phyloP scores from a whole-genome alignment of 805 yeast species.

The Zygosaccharomyces pseudorouxii region DNA sequence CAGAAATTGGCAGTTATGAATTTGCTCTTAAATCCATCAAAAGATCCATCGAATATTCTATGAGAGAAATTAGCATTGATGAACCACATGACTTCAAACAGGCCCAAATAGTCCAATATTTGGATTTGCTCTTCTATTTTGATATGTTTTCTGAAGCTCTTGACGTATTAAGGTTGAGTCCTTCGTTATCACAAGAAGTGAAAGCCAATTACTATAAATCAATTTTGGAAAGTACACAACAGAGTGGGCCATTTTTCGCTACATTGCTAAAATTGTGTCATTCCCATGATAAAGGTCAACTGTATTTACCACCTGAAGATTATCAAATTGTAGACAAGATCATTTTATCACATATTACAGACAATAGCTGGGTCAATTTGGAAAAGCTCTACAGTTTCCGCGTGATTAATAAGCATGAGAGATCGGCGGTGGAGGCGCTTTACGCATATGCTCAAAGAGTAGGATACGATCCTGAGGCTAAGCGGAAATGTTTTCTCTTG shows the following conservation, averaged over 20 bases:
- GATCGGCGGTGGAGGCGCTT: slow-evolving; percentile 31
- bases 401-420: slow-evolving; percentile 25
- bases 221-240: slow-evolving; percentile 16
- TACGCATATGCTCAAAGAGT: slow-evolving; percentile 19
- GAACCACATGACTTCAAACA: slow-evolving; percentile 20
- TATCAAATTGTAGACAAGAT: slow-evolving; percentile 26
- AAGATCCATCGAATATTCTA: slow-evolving; percentile 26
- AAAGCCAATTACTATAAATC: slow-evolving; percentile 22
- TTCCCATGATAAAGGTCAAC: slow-evolving; percentile 2
- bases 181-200: slow-evolving; percentile 19
- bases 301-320: slow-evolving; percentile 24
- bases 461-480: slow-evolving; percentile 9
- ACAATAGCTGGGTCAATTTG: slow-evolving; percentile 21
- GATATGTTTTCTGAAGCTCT: slow-evolving; percentile 28
- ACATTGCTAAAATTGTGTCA: slow-evolving; percentile 23
- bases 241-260: slow-evolving; percentile 22
- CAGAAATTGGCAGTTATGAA: slow-evolving; percentile 18
- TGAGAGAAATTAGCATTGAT: slow-evolving; percentile 13
- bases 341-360: slow-evolving; percentile 15
- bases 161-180: slow-evolving; percentile 31
- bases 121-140: slow-evolving; percentile 27
- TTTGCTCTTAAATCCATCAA: slow-evolving; percentile 28
- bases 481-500: slow-evolving; percentile 23
- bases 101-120: slow-evolving; percentile 27
- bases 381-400: slow-evolving; percentile 30